These are phyloP conservation scores for Crataegus laevigata DNA, from an alignment of 306 rosid species.

Conservation along the genomic window DNA sequence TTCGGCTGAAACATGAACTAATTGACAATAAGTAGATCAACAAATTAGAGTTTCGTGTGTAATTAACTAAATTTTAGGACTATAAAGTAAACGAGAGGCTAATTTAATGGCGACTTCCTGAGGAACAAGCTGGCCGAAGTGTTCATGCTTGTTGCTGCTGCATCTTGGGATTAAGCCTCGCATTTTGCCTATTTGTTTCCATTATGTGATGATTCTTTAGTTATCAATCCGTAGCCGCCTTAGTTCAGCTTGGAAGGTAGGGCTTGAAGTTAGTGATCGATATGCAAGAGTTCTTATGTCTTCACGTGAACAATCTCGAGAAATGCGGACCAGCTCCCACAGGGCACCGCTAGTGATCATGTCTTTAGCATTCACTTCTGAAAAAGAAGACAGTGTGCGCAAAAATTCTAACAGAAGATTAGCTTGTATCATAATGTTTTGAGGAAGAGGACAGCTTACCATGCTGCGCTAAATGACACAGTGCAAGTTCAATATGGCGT, in stretches of 20 bases:
- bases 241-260: conserved; percentile 81
- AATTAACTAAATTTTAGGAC: conserved; percentile 20
- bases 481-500: conserved; percentile 95
- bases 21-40: background rate
- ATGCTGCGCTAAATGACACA: conserved; percentile 93
- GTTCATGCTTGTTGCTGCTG: conserved; percentile 6
- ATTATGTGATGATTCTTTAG: conserved; percentile 19
- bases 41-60: conserved; percentile 8
- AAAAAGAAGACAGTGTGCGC: conserved; percentile 20
- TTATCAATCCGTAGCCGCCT: conserved; percentile 56
- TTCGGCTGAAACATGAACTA: conserved; percentile 4
- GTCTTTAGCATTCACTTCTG: conserved; percentile 91
- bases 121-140: conserved; percentile 9
- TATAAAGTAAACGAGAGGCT: background rate
- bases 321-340: conserved; percentile 89
- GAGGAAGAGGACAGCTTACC: conserved; percentile 37
- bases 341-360: conserved; percentile 87
- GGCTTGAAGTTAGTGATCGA: conserved; percentile 68
- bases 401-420: background rate
- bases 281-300: conserved; percentile 91
- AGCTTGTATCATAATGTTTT: background rate
- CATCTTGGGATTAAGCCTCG: background rate
- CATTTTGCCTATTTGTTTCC: background rate
- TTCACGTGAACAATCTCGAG: conserved; percentile 86
- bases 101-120: conserved; percentile 17